phyloP scores from a whole-genome alignment of 257 asterid species.

The Gentiana straminea region DNA sequence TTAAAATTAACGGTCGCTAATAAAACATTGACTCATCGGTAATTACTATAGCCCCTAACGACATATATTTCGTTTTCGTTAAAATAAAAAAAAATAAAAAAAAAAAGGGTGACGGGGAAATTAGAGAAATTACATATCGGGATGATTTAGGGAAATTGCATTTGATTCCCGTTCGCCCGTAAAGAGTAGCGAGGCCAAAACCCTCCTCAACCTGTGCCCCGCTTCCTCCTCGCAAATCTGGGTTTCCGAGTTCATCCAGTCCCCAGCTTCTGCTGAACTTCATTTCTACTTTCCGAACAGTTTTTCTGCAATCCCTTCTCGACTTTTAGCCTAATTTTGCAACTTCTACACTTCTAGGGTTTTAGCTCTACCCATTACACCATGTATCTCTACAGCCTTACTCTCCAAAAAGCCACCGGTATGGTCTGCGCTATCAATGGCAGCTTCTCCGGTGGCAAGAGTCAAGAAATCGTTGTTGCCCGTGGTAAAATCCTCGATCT shows the following conservation, averaged over 20 bases:
- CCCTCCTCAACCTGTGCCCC: not conserved
- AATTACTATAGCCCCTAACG: too few relatives aligned
- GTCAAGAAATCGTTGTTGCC: conserved; percentile 84
- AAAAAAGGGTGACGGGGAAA: too few relatives aligned
- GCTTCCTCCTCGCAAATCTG: not conserved
- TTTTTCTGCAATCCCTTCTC: not conserved
- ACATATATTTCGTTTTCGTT: too few relatives aligned
- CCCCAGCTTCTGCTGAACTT: not conserved
- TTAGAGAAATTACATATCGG: too few relatives aligned
- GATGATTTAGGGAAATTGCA: too few relatives aligned
- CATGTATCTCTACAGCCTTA: conserved; percentile 86
- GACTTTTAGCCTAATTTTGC: not conserved
- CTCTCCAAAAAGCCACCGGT: conserved; percentile 92
- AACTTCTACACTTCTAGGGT: conserved; percentile 12
- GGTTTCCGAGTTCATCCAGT: not conserved
- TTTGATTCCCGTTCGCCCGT: too few relatives aligned
- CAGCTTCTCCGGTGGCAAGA: conserved; percentile 86
- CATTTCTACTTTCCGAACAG: not conserved
- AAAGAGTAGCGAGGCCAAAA: not conserved
- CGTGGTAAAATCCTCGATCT: conserved; percentile 94
- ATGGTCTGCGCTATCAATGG: conserved; percentile 84
- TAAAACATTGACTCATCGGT: too few relatives aligned
- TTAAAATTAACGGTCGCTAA: too few relatives aligned
- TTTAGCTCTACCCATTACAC: conserved; percentile 13
- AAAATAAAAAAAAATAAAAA: too few relatives aligned